Conservation (phyloP, 164 flowering plant species). For the Aristolochia contorta region DNA sequence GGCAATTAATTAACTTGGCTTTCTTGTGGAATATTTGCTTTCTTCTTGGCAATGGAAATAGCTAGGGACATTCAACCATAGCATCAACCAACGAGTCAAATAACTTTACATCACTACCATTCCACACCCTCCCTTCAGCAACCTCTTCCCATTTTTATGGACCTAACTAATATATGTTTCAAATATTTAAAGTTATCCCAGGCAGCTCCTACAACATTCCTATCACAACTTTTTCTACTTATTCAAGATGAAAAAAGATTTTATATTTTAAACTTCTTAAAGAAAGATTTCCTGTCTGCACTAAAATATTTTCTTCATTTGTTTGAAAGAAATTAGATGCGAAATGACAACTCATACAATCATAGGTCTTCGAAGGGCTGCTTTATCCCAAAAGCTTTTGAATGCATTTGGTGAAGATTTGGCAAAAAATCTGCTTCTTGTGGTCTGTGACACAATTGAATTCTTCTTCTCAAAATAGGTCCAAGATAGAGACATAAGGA, state of each 20-base stretch:
- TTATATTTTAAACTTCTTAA: no score
- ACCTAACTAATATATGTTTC: constrained; percentile 26
- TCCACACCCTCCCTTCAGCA: constrained; percentile 98
- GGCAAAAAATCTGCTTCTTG: constrained; percentile 92
- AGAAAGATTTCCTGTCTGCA: no score
- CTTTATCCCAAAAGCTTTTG: constrained; percentile 73
- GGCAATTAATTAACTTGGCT: constrained; percentile 29
- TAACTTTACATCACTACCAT: constrained; percentile 83
- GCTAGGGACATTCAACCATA: constrained; percentile 82
- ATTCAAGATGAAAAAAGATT: no score
- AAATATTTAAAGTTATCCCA: not conserved
- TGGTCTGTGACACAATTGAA: constrained; percentile 34
- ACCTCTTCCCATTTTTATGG: constrained; percentile 78
- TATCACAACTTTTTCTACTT: no score
- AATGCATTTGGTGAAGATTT: constrained; percentile 72
- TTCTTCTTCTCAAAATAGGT: not conserved
- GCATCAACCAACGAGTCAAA: constrained; percentile 90
- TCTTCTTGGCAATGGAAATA: constrained; percentile 83
- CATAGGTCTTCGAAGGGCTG: constrained; percentile 95
- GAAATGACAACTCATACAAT: constrained; percentile 50
- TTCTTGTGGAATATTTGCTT: constrained; percentile 75
- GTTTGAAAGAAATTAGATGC: no score
- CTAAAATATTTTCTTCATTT: no score
- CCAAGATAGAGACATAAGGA: not conserved
- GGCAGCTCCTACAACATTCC: no score